These are phyloP conservation scores for Kodamaea neixiangensis DNA, from an alignment of 805 yeast genomes.

Conservation along the genomic window DNA sequence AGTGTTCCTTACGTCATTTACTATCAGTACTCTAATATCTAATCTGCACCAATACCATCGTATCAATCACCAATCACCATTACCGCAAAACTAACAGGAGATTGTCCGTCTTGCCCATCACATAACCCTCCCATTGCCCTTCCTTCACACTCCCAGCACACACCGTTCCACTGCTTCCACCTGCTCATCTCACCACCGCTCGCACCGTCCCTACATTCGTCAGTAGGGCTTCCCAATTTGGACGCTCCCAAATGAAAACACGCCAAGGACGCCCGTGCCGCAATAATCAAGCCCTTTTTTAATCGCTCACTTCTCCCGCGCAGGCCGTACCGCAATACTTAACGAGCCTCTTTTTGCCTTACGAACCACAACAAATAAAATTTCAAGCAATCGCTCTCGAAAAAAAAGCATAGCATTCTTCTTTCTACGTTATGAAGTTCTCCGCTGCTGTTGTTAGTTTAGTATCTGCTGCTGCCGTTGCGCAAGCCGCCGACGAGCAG, in stretches of 20 bases:
- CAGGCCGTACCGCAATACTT: background rate
- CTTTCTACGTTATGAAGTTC: conserved; percentile 39
- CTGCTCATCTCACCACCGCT: background rate
- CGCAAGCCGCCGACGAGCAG: conserved; percentile 22
- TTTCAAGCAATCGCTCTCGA: background rate
- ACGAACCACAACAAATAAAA: background rate
- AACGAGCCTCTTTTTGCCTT: background rate
- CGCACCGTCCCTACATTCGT: background rate
- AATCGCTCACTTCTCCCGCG: background rate
- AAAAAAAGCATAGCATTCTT: background rate
- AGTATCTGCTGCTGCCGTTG: conserved; percentile 35
- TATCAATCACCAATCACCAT: too few relatives aligned
- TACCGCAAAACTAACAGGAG: too few relatives aligned
- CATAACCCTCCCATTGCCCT: too few relatives aligned
- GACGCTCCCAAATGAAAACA: background rate
- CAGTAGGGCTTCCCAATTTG: background rate
- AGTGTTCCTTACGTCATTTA: background rate
- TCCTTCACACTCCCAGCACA: too few relatives aligned
- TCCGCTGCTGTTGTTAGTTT: conserved; percentile 43
- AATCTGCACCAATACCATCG: too few relatives aligned
- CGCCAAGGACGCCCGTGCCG: background rate
- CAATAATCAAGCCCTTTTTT: background rate
- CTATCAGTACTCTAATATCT: too few relatives aligned
- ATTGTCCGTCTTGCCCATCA: too few relatives aligned
- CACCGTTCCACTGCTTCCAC: background rate